Percentiles rank a stretch among this genome's conserved stretches.
Evolutionary conservation across 1,139 yeast genomes (phyloP).

Genomic region (Kodamaea ohmeri): DNA sequence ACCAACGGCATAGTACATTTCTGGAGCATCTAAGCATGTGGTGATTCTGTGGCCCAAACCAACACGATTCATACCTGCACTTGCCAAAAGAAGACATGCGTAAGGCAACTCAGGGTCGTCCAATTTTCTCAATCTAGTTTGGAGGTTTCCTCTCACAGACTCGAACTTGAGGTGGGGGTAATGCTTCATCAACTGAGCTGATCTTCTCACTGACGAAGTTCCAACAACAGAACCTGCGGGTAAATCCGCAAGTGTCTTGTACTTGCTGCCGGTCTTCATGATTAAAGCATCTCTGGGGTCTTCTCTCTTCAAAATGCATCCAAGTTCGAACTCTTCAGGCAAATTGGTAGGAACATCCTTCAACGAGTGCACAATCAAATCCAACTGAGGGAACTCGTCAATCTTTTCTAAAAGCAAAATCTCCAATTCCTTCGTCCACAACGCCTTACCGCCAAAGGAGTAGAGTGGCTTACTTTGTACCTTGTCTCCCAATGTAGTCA

Average conservation of each 20-base stretch:
- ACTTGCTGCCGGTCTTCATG: constrained; percentile 66
- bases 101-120: constrained; percentile 64
- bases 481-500: constrained; percentile 87
- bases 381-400: constrained; percentile 68
- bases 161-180: constrained; percentile 50
- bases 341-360: constrained; percentile 93
- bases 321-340: constrained; percentile 87
- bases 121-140: constrained; percentile 75
- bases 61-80: constrained; percentile 82
- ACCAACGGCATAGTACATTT: constrained; percentile 95
- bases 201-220: constrained; percentile 89
- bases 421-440: constrained; percentile 96
- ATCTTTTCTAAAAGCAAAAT: constrained; percentile 61
- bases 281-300: constrained; percentile 94
- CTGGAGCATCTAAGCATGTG: constrained; percentile 65
- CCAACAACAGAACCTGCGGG: constrained; percentile 90
- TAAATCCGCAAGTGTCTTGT: constrained; percentile 63
- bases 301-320: constrained; percentile 81
- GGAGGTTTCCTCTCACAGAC: constrained; percentile 84
- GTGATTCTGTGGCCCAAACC: constrained; percentile 73
- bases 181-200: constrained; percentile 56
- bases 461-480: constrained; percentile 82
- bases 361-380: constrained; percentile 87
- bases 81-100: constrained; percentile 80
- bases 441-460: constrained; percentile 91